Evolutionary conservation across 495 filamentous ascomycete species (phyloP).

Genomic region (Trichocladium uniseriatum): DNA sequence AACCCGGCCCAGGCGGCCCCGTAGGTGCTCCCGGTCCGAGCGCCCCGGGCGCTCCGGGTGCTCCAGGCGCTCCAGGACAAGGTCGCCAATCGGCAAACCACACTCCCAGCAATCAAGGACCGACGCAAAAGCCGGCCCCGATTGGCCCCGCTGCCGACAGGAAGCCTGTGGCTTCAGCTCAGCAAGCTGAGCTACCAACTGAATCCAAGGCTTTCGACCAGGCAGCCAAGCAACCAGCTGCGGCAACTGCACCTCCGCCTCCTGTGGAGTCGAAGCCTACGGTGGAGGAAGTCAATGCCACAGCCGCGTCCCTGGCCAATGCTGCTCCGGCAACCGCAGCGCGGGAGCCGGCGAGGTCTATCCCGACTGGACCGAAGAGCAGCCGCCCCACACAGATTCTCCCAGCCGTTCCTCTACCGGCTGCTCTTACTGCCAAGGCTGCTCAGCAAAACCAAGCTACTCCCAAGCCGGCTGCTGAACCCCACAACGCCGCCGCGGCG

Average conservation of each 20-base stretch:
- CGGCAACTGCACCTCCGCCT: conserved; percentile 43
- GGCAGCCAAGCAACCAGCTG: conserved; percentile 22
- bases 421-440: conserved; percentile 50
- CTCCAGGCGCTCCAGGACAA: conserved; percentile 17
- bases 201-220: conserved; percentile 35
- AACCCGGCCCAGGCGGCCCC: conserved; percentile 39
- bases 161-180: conserved; percentile 29
- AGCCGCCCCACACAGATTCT: conserved; percentile 38
- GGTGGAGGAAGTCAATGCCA: conserved; percentile 44
- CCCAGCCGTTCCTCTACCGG: conserved; percentile 56
- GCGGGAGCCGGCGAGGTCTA: conserved; percentile 28
- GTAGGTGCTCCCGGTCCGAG: conserved; percentile 22
- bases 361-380: conserved; percentile 55
- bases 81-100: conserved; percentile 27
- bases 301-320: conserved; percentile 33
- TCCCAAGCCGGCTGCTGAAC: conserved; percentile 29
- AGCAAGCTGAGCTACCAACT: conserved; percentile 24
- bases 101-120: conserved; percentile 28
- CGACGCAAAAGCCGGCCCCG: conserved; percentile 40
- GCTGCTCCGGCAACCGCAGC: conserved; percentile 27
- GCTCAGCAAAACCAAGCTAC: conserved; percentile 23
- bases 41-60: conserved; percentile 28
- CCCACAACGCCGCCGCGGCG: conserved; percentile 23
- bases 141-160: conserved; percentile 47
- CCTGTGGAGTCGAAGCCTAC: conserved; percentile 62